phyloP scores from a whole-genome alignment of 2,329 filamentous ascomycete genomes.

The Verticillium zaregamsianum region DNA sequence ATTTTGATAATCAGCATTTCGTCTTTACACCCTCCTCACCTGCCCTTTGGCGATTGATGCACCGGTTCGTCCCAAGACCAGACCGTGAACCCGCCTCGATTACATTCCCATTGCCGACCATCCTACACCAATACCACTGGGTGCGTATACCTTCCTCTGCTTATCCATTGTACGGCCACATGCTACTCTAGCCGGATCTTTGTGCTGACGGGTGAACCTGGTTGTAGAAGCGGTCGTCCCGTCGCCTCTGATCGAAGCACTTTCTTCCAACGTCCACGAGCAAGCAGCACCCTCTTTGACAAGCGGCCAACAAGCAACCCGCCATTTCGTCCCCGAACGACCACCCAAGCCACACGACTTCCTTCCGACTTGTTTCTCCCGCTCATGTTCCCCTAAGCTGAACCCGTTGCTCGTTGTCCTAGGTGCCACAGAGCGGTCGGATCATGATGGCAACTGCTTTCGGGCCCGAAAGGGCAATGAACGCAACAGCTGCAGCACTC shows the following conservation, averaged over 20 bases:
- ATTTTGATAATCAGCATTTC: neutral
- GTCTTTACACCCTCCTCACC: neutral
- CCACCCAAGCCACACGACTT: neutral
- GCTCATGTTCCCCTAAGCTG: constrained; percentile 34
- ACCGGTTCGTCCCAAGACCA: neutral
- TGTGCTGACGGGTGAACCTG: neutral
- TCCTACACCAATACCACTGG: neutral
- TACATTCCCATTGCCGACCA: neutral
- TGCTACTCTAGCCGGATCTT: neutral
- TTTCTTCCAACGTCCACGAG: neutral
- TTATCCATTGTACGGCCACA: neutral
- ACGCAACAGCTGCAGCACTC: constrained; percentile 11
- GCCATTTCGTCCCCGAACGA: neutral
- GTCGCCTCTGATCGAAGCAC: neutral
- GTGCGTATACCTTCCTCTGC: neutral
- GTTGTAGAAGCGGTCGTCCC: neutral
- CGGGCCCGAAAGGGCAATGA: constrained; percentile 30
- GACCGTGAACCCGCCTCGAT: neutral
- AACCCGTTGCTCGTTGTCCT: constrained; percentile 35
- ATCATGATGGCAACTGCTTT: constrained; percentile 36
- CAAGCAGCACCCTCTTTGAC: neutral
- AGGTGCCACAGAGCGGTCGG: constrained; percentile 46
- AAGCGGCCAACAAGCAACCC: neutral
- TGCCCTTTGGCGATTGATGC: neutral
- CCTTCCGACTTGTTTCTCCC: neutral